Base-by-base conservation (phyloP, 2,329 filamentous ascomycete genomes). In the Diatrype stigma region DNA sequence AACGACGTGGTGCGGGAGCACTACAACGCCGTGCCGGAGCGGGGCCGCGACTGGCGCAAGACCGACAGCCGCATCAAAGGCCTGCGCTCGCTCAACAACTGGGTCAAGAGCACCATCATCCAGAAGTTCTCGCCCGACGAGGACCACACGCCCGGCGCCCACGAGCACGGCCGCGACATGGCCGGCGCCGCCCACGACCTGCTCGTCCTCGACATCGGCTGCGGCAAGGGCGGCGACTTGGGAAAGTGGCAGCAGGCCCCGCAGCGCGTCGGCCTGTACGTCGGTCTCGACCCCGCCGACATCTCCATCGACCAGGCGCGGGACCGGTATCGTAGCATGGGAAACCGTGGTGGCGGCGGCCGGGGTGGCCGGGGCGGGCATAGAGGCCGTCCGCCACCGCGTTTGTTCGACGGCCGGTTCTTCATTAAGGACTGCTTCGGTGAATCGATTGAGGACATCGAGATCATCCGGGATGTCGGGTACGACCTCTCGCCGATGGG, bases 31-130 rank as follows among this genome's bases (percentile, higher is more conserved):
- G 93, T 97, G 0, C 93, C 93, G 0, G 89, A 99, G 73, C 84
- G 92, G 28, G 94, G 94, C 12, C 84, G 93, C 49, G 91, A 96
- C 64, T 99, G 94, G 93, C 84, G 94, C 46, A 90, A 88, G 67
- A 96, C 90, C 6, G 91, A 96, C 63, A 96, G 89, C 69, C 87
- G 89, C 63, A 99, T 99, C 75, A 96, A 95, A 73, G 94, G 94
- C 1, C 75, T 99, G 48, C 84, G 94, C 48, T 90, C 88, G 59
- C 94, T 96, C 77, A 99, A 99, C 74, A 99, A 99, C 70, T 99
- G 94, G 94, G 82, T 99, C 72, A 99, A 99, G 77, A 96, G 90
- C 66, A 93, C 89, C 46, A 83, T 97, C 60, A 97, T 99, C 60
- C 92, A 97, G 67, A 96, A 96, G 67, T 97, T 96, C 72, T 90